These are phyloP conservation scores for Fusarium phyllophilum DNA, from an alignment of 2,329 filamentous ascomycete species.

Conservation along the genomic window DNA sequence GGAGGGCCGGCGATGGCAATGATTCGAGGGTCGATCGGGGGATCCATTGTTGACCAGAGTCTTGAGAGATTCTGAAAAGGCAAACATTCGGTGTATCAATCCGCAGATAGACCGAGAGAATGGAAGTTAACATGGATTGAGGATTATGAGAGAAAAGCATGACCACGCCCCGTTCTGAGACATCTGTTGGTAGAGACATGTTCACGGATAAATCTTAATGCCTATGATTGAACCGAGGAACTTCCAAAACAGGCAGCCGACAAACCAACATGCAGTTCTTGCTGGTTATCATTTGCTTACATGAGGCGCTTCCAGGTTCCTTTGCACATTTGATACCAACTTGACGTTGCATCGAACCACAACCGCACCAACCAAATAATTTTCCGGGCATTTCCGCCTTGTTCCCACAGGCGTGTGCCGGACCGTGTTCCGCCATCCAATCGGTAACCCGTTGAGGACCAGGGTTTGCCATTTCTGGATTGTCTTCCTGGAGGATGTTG, in stretches of 20 bases:
- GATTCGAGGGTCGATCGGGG: neutral
- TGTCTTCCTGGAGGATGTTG: neutral
- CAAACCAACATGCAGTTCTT: neutral
- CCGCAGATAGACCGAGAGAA: too few species aligned
- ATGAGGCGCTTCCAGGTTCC: neutral
- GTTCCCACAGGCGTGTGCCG: neutral
- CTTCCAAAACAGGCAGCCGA: neutral
- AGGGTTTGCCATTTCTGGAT: neutral
- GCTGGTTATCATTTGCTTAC: neutral
- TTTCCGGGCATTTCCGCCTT: neutral
- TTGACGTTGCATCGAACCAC: neutral
- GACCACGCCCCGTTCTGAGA: neutral
- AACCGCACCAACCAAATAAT: neutral
- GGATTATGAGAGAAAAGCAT: neutral
- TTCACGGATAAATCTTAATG: too few species aligned
- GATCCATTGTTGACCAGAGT: neutral
- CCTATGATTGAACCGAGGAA: neutral
- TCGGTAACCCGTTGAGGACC: neutral
- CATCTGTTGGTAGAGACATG: neutral
- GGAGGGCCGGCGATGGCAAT: neutral
- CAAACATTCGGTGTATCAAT: neutral
- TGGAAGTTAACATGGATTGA: neutral
- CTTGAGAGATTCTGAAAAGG: neutral
- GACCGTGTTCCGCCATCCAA: neutral
- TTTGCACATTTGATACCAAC: neutral